Base-by-base conservation (phyloP, 1,139 yeast species). In the Kodamaea anthophila region DNA sequence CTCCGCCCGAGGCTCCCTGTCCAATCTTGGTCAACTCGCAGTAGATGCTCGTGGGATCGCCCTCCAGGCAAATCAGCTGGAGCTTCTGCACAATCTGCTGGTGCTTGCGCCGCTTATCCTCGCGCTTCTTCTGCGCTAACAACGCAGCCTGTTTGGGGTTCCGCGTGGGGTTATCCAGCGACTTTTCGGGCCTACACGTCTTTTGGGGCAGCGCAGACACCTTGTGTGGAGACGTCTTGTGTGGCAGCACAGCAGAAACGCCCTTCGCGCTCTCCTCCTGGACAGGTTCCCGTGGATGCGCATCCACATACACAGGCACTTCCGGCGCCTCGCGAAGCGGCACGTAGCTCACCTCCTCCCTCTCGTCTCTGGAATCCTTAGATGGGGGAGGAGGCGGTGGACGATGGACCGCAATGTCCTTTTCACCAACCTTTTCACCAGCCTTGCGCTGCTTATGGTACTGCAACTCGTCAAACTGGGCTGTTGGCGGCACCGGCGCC, bases 1-100 rank as follows among this genome's bases (percentile, higher is more conserved):
- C 98, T 31, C 97, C 97, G 35, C 98, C 98, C 22, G 94, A 80
- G 0, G 98, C 98, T 49, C 98, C 98, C 60, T 91, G 97, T 5
- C 98, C 98, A 49, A 91, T 82, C 60, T 91, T 88, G 12, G 70
- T 65, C 37, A 88, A 63, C 47, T 78, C 79, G 28, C 68, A 64
- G 54, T 85, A 93, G 29, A 73, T 55, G 32, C 65, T 65, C 20
- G 78, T 75, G n/a, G 99, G 98, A 55, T 93, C 94, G 3, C 91
- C 94, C 23, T 75, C 78, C 3, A 86, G 72, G 49, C 97, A 91
- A 28, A 91, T 88, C 24, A 78, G 74, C 35, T 74, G 70, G 32
- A 91, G 64, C 45, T 77, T 82, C 33, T 74, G 70, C 37, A 85
- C 70, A 15, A 85, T 76, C 44, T 81, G 85, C 39, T 69, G 77